Evolutionary conservation across 2,329 filamentous ascomycete genomes (phyloP), one percentile per base, ranked within the genome.

Genomic region (Didymellaceae sp.): DNA sequence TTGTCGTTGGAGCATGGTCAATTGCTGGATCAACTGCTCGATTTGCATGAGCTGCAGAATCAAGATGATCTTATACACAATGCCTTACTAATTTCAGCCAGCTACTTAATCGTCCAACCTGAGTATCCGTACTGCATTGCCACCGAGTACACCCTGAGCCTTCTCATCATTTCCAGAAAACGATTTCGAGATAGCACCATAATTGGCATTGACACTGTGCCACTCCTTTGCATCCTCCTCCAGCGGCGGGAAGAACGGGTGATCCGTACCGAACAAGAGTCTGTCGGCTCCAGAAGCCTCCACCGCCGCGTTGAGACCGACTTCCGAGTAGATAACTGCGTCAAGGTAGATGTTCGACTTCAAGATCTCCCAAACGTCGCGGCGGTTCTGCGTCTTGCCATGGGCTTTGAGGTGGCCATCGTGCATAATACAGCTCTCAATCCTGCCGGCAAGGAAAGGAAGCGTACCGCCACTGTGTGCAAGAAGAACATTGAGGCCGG

Each of bases 381-480:
- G 75, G 80, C 76, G 80, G 74, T 84, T 78, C 10, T 77, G 72
- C 1, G 79, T 75, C 64, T 81, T 84, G 8, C 86, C 87, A 53
- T 86, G 81, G 1, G 80, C 77, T 46, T 87, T 83, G 30, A 95
- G 80, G 66, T 91, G 86, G 0, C 84, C 87, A 66, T 96, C 91
- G 74, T 96, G 92, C 50, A 85, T 73, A 44, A 96, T 86, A 68
- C 91, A 96, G 67, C 88, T 92, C 74, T 96, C 91, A 42, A 96
- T 91, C 21, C 92, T 80, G 0, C 92, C 92, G 0, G 91, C 92
- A 2, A 97, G 77, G 71, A 96, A 96, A 0, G 92, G 92, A 38
- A 97, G 76, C 1, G 91, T 93, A 2, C 92, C 92, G 1, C 92
- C 92, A 18, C 89, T 91, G 74, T 97, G 92, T 0, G 92, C 92